These are phyloP conservation scores for Rhodotorula taiwanensis DNA, from an alignment of 768 basidiomycete genomes.

Conservation along the genomic window DNA sequence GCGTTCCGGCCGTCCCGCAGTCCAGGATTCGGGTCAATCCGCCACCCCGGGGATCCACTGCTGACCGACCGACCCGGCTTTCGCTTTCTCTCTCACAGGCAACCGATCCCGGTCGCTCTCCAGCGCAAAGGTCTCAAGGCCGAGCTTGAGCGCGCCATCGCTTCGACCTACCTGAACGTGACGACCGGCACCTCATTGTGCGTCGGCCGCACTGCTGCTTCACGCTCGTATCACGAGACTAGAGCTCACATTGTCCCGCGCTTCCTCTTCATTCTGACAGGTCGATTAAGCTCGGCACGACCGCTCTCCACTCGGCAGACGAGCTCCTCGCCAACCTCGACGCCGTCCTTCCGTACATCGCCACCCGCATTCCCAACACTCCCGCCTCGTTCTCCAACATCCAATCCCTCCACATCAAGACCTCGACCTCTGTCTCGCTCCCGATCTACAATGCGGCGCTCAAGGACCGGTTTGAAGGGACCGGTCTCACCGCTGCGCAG, in stretches of 20 bases:
- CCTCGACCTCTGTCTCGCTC: constrained; percentile 69
- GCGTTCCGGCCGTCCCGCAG: constrained; percentile 42
- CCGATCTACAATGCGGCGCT: constrained; percentile 60
- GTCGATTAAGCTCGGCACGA: constrained; percentile 71
- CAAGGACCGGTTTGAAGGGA: constrained; percentile 62
- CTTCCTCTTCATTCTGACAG: constrained; percentile 48
- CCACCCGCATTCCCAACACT: constrained; percentile 55
- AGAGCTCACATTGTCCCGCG: too few relatives aligned
- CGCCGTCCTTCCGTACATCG: constrained; percentile 67
- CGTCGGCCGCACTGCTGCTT: too few relatives aligned
- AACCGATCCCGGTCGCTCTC: constrained; percentile 89
- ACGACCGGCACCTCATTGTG: constrained; percentile 89
- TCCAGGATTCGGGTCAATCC: too few relatives aligned
- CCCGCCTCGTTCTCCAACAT: constrained; percentile 79
- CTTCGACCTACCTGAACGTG: constrained; percentile 92
- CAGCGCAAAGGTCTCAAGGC: constrained; percentile 81
- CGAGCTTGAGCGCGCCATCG: constrained; percentile 85
- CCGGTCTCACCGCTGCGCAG: constrained; percentile 4
- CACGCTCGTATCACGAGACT: too few relatives aligned
- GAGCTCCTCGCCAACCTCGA: constrained; percentile 74
- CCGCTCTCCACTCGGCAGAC: constrained; percentile 59
- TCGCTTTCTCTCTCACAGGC: constrained; percentile 51
- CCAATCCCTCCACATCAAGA: constrained; percentile 82
- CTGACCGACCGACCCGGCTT: constrained; percentile 8
- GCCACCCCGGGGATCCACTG: too few relatives aligned